A percentile compares a stretch with the other conserved stretches of the same genome.
Conservation (phyloP, 2,329 filamentous ascomycete genomes). For the Xylaria sp. region DNA sequence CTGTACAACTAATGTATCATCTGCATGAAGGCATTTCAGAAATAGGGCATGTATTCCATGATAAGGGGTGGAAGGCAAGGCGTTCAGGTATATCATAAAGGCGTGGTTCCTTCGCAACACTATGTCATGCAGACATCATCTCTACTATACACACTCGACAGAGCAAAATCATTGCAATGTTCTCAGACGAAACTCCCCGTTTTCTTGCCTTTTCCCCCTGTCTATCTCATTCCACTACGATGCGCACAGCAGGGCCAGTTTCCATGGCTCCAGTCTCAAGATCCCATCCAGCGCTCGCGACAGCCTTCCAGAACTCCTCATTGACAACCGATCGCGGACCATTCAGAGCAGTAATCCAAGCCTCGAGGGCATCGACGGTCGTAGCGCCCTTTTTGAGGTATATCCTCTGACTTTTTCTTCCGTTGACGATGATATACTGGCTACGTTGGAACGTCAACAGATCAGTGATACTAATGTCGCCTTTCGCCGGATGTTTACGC, state of each 20-base stretch:
- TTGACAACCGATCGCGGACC: constrained; percentile 36
- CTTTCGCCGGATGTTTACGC: constrained; percentile 34
- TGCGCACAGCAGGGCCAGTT: constrained; percentile 64
- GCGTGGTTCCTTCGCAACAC: constrained; percentile 20
- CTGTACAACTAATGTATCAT: constrained; percentile 39
- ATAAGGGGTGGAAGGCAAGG: constrained; percentile 30
- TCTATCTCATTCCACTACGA: constrained; percentile 48
- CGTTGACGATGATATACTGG: constrained; percentile 71
- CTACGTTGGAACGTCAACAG: constrained; percentile 61
- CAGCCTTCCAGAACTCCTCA: constrained; percentile 58
- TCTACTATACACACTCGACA: constrained; percentile 34
- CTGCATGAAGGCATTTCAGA: constrained; percentile 7
- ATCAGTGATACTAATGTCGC: constrained; percentile 50
- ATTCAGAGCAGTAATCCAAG: constrained; percentile 55
- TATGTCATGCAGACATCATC: constrained; percentile 21
- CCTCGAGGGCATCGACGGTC: constrained; percentile 49
- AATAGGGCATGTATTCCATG: constrained; percentile 4
- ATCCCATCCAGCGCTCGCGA: constrained; percentile 70
- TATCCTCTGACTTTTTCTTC: constrained; percentile 61
- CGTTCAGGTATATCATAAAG: constrained; percentile 38
- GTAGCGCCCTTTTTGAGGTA: constrained; percentile 69
- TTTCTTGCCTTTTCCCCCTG: constrained; percentile 36
- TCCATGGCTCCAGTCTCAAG: constrained; percentile 71
- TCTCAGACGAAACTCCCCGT: constrained; percentile 32
- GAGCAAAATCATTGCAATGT: constrained; percentile 14